These are phyloP conservation scores for Chlorophyllum brunneum DNA, from an alignment of 768 basidiomycete genomes.

Conservation along the genomic window DNA sequence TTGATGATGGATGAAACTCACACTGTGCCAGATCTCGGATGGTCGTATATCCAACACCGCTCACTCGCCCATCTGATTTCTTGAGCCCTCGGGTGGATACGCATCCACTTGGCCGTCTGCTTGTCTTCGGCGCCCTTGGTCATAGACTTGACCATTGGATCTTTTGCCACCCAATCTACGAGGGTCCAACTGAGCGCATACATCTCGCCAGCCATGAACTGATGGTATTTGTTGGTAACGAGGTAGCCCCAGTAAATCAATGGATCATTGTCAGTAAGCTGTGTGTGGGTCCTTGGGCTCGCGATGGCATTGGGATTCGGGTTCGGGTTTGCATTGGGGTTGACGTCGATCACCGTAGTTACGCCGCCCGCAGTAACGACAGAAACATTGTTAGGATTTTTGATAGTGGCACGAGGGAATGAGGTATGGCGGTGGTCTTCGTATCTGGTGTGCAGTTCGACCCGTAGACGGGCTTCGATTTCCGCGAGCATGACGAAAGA, in stretches of 20 bases:
- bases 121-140: slow-evolving; percentile 90
- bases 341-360: neutral
- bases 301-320: slow-evolving; percentile 2
- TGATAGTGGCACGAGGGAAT: neutral
- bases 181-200: slow-evolving; percentile 89
- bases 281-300: slow-evolving; percentile 7
- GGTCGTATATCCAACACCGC: slow-evolving; percentile 97
- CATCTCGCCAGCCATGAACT: slow-evolving; percentile 94
- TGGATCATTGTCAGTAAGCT: slow-evolving; percentile 47
- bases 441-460: slow-evolving; percentile 57
- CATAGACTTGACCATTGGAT: slow-evolving; percentile 60
- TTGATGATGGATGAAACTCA: slow-evolving; percentile 39
- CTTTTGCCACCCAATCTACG: slow-evolving; percentile 82
- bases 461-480: slow-evolving; percentile 82
- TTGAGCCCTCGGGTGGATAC: slow-evolving; percentile 70
- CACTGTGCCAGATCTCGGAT: slow-evolving; percentile 92
- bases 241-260: slow-evolving; percentile 88
- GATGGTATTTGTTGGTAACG: slow-evolving; percentile 81
- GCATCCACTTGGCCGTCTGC: slow-evolving; percentile 91
- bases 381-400: neutral
- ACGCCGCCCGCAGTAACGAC: neutral
- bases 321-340: neutral
- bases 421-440: slow-evolving; percentile 13
- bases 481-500: slow-evolving; percentile 94
- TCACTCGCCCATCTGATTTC: slow-evolving; percentile 89